Base-by-base conservation (phyloP, 495 filamentous ascomycete genomes). In the Symbiotaphrina buchneri region DNA sequence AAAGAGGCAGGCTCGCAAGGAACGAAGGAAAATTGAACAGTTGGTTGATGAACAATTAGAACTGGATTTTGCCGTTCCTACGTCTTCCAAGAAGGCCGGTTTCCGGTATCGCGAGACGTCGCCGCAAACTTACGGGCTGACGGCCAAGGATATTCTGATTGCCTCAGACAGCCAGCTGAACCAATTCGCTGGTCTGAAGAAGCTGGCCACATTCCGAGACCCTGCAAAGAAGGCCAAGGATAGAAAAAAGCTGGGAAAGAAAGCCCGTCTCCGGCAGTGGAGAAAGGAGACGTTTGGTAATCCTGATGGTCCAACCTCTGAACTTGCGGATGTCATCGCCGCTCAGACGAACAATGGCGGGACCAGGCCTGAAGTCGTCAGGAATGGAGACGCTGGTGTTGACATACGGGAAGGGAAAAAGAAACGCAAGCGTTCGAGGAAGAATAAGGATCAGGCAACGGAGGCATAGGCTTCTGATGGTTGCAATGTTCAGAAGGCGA, bases 81-180 rank as follows among this genome's bases (percentile, higher is more conserved):
- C 68, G 3, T 53, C 56, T 27, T 54, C 49, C 24, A 63, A 64
- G 37, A 56, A 61, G 27, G 39, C 56, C 30, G 39, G 45, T 16
- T 95, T 97, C 61, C 72, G 76, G 10, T 97, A 97, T 54, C 77
- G 90, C 39, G 83, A 92, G 43, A 92, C 87, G 6, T 90, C 80
- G 1, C 85, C 87, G 4, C 71, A 68, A 18, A 68, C 76, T 19
- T 95, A 90, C 52, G 87, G 87, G 28, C 61, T 97, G 31, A 85
- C 76, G 2, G 63, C 85, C 2, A 65, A 70, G 28, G 87, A 97
- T 49, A 94, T 97, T 37, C 64, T 97, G 7, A 74, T 92, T 54
- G 87, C 87, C 6, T 69, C 68, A 18, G 87, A 97, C 51, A 55
- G 65, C 5, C 75, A 79, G 34, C 67, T 97, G 32, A 95, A 97